Conservation (phyloP, 495 filamentous ascomycete genomes). For the Podospora conica region DNA sequence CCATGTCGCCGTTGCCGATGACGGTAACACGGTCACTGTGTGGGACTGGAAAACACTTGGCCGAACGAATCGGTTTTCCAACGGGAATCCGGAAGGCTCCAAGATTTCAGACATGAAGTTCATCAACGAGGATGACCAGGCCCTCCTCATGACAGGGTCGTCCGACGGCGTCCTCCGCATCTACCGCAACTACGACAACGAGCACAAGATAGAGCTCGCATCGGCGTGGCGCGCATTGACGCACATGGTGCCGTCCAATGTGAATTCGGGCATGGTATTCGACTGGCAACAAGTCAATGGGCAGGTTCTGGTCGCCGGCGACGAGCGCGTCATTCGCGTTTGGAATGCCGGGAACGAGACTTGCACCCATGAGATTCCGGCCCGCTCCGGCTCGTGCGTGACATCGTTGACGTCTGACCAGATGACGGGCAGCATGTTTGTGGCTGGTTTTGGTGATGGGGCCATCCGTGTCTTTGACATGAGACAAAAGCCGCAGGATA, state of each 20-base stretch:
- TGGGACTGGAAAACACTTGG: conserved; percentile 84
- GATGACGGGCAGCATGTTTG: conserved; percentile 91
- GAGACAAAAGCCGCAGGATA: conserved; percentile 67
- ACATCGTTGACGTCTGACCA: conserved; percentile 94
- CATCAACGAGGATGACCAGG: conserved; percentile 97
- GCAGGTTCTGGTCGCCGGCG: conserved; percentile 86
- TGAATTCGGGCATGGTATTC: conserved; percentile 91
- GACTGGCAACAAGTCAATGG: conserved; percentile 99
- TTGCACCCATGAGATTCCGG: conserved; percentile 89
- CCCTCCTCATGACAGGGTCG: conserved; percentile 86
- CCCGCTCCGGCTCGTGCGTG: conserved; percentile 91
- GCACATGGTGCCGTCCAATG: conserved; percentile 83
- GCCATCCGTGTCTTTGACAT: conserved; percentile 92
- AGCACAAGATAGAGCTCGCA: conserved; percentile 72
- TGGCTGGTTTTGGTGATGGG: conserved; percentile 96
- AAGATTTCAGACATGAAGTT: conserved; percentile 92
- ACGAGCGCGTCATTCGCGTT: conserved; percentile 89
- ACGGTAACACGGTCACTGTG: conserved; percentile 78
- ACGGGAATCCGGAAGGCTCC: conserved; percentile 83
- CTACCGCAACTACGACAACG: conserved; percentile 81
- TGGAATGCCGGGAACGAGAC: conserved; percentile 94
- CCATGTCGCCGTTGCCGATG: conserved; percentile 89
- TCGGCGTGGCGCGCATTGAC: conserved; percentile 86
- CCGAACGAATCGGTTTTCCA: conserved; percentile 79
- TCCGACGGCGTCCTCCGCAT: conserved; percentile 91